Evolutionary conservation across 139 green algal genomes (phyloP), one percentile per base, ranked within the genome.

Genomic region (Pleodorina starrii): DNA sequence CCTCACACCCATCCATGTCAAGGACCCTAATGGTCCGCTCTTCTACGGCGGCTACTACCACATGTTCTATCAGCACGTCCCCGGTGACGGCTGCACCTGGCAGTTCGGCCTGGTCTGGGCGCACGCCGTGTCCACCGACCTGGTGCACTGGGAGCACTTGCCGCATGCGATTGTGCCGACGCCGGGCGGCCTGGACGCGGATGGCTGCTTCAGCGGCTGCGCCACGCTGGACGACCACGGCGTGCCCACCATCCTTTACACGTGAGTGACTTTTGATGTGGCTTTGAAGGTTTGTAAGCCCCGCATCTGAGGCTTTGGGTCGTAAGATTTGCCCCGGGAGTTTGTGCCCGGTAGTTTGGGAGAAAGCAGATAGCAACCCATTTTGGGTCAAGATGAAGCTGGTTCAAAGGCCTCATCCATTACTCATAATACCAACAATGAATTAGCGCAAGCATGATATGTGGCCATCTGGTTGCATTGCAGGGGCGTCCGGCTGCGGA

Each of bases 61-160:
- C 79, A 87, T 96, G 93, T 98, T 98, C 80, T 98, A 98, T 40
- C 96, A 98, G 91, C 93, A 97, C 54, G 80, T 97, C 12, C 40
- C 81, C n/a, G n/a, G n/a, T 1, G 46, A 93, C 44, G 86, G 83
- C 0, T 94, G 91, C 76, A 80, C 93, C 23, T 98, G 96, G 96
- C 85, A 94, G 16, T 98, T 95, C 66, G 95, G 95, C 68, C 93
- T 98, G 69, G 59, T 77, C 1, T 87, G 80, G 96, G 96, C 95
- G 48, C 96, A 98, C 80, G 93, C 89, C 19, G 91, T 94, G n/a
- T 95, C 90, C 86, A 57, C 78, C 9, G 92, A 96, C 66, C 81
- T 97, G n/a, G 93, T 96, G 12, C n/a, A 88, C 78, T 98, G 96
- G 96, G 74, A 94, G 60, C 94, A 96, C 90, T 89, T 96, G 46